phyloP scores from a whole-genome alignment of 129 eudicot species.

The Saposhnikovia divaricata region DNA sequence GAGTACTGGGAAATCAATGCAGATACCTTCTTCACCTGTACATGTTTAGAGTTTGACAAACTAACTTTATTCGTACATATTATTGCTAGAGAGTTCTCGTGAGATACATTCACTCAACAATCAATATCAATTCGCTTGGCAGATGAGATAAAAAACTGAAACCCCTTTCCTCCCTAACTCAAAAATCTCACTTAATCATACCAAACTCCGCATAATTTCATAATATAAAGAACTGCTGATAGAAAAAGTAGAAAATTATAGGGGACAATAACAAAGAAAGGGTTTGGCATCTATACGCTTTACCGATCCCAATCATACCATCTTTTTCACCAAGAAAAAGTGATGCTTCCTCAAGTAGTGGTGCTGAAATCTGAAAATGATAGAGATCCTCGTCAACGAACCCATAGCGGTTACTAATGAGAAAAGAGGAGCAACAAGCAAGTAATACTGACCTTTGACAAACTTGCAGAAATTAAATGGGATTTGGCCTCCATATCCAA shows the following conservation, averaged over 20 bases:
- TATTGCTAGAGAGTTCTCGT: neutral
- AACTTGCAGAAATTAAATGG: constrained; percentile 47
- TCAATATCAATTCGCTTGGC: neutral
- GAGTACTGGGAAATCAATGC: constrained; percentile 19
- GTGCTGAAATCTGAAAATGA: constrained; percentile 42
- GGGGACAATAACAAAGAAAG: neutral
- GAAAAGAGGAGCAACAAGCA: neutral
- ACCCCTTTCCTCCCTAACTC: neutral
- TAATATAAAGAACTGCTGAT: neutral
- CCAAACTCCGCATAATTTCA: neutral
- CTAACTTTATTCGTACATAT: neutral
- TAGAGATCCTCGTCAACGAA: constrained; percentile 9
- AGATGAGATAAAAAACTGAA: neutral
- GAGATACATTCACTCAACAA: neutral
- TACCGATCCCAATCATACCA: constrained; percentile 22
- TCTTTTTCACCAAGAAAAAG: constrained; percentile 22
- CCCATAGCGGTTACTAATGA: neutral
- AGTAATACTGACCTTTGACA: constrained; percentile 48
- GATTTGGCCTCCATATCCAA: constrained; percentile 52
- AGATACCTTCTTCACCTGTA: constrained; percentile 30
- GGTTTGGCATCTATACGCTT: neutral
- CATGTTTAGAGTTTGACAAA: constrained; percentile 1
- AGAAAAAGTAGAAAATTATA: neutral
- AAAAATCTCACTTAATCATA: neutral
- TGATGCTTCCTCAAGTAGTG: constrained; percentile 35